Conservation (phyloP, 2,329 filamentous ascomycete species). For the Botrytis tulipae region DNA sequence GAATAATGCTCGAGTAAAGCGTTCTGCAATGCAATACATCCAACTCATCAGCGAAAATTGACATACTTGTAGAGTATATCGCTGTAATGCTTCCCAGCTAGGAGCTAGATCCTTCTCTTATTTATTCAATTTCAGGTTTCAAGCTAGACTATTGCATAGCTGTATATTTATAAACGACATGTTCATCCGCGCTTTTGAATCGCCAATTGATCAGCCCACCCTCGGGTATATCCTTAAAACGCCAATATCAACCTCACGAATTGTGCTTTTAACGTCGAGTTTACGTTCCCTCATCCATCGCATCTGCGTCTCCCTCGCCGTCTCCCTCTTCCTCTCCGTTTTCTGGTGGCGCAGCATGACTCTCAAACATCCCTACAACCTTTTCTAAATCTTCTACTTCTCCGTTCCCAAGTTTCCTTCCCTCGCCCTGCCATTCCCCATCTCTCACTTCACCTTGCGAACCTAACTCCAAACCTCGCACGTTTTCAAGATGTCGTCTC, state of each 20-base stretch:
- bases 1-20: background rate
- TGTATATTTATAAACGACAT: background rate
- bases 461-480: slow-evolving; percentile 65
- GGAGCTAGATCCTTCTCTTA: background rate
- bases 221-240: slow-evolving; percentile 21
- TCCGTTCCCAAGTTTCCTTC: slow-evolving; percentile 47
- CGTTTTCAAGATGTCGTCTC: slow-evolving; percentile 69
- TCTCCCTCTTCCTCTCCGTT: slow-evolving; percentile 23
- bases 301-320: slow-evolving; percentile 20
- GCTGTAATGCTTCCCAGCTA: background rate
- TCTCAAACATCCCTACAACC: slow-evolving; percentile 47
- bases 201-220: background rate
- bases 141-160: background rate
- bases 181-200: background rate
- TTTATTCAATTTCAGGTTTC: background rate
- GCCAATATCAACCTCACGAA: slow-evolving; percentile 13
- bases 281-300: slow-evolving; percentile 30
- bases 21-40: background rate
- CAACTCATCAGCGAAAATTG: background rate
- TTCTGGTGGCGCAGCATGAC: slow-evolving; percentile 20
- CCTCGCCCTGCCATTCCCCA: slow-evolving; percentile 61
- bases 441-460: slow-evolving; percentile 60
- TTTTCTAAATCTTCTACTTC: slow-evolving; percentile 59
- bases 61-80: background rate
- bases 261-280: background rate